Conservation (phyloP, 164 flowering plant species). For the Nelumbo lutea region DNA sequence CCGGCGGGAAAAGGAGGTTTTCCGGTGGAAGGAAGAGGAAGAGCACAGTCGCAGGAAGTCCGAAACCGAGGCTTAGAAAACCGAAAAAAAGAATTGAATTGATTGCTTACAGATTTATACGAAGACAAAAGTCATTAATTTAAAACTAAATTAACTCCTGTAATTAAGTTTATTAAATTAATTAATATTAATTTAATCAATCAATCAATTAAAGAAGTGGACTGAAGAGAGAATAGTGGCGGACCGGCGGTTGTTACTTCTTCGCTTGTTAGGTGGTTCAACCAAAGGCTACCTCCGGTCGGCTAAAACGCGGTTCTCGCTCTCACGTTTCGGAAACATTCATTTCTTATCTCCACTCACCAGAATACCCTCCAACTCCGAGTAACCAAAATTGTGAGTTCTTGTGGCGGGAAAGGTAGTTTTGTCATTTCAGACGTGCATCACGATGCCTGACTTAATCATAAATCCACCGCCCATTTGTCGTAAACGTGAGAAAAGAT, state of each 20-base stretch:
- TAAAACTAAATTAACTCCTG: constrained; percentile 1
- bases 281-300: constrained; percentile 52
- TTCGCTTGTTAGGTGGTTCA: constrained; percentile 54
- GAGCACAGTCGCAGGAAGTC: constrained; percentile 13
- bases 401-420: background rate
- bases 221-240: constrained; percentile 22
- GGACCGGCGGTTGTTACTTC: constrained; percentile 49
- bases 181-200: background rate
- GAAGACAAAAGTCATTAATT: background rate
- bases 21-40: constrained; percentile 16
- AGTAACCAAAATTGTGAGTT: background rate
- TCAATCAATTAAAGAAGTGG: background rate
- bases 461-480: no score
- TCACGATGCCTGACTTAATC: background rate
- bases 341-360: background rate
- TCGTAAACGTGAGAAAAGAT: no score
- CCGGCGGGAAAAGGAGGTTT: constrained; percentile 27
- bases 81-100: constrained; percentile 31
- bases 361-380: constrained; percentile 1
- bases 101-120: constrained; percentile 54
- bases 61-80: constrained; percentile 31
- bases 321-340: constrained; percentile 14
- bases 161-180: background rate
- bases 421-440: background rate
- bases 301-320: constrained; percentile 36